A percentile compares a stretch with the other conserved stretches of the same genome.
phyloP scores from a whole-genome alignment of 1,139 yeast genomes.

The Yamadazyma aaseri region DNA sequence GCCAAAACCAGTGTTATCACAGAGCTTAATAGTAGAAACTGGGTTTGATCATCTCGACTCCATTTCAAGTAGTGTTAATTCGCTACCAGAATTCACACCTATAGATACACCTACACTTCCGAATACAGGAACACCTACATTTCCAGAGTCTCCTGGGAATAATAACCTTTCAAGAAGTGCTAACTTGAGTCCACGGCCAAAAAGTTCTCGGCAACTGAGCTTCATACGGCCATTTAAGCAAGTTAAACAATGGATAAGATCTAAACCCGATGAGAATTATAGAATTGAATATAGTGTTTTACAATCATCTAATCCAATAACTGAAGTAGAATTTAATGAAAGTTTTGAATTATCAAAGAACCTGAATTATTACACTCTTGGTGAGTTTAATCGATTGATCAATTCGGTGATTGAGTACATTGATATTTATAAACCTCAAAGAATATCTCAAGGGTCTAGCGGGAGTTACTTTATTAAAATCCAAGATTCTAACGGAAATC shows the following conservation, averaged over 20 bases:
- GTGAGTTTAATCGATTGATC: constrained; percentile 22
- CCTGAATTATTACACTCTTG: constrained; percentile 17
- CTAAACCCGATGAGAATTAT: constrained; percentile 14
- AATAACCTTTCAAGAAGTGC: neutral
- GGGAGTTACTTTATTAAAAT: constrained; percentile 61
- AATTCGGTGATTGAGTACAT: constrained; percentile 22
- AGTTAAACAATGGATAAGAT: constrained; percentile 9
- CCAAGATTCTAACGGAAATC: constrained; percentile 4
- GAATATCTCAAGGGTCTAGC: constrained; percentile 67
- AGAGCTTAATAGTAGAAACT: constrained; percentile 1
- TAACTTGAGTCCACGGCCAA: neutral
- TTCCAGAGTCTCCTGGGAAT: no score
- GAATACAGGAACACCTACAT: neutral
- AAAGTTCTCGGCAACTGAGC: neutral
- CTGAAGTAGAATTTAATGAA: constrained; percentile 17
- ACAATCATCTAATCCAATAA: constrained; percentile 16
- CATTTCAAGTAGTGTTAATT: constrained; percentile 1
- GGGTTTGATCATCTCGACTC: constrained; percentile 2
- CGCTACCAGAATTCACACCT: constrained; percentile 5
- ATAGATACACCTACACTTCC: constrained; percentile 1
- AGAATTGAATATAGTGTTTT: constrained; percentile 29
- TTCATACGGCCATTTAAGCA: constrained; percentile 4
- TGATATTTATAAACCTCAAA: constrained; percentile 36
- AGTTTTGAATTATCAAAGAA: constrained; percentile 5
- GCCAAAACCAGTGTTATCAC: neutral